Conservation (phyloP, 2,329 filamentous ascomycete genomes). For the Didymella pinodella region DNA sequence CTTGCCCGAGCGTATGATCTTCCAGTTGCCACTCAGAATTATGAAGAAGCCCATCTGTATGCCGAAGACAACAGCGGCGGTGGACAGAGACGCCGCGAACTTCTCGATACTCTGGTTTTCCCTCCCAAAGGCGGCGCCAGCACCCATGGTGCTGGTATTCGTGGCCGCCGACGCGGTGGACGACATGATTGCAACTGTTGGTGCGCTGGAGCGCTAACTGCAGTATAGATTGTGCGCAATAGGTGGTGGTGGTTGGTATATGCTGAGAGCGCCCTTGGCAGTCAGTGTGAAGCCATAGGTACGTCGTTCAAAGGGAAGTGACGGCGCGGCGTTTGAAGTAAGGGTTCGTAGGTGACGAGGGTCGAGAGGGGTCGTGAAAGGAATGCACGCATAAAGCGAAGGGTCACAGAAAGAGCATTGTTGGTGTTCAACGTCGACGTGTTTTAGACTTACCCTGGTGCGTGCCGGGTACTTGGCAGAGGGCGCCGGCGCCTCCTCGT, state of each 20-base stretch:
- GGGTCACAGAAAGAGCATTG: slow-evolving; percentile 15
- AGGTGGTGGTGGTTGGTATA: slow-evolving; percentile 2
- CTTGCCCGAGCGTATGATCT: slow-evolving; percentile 38
- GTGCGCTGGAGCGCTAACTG: slow-evolving; percentile 16
- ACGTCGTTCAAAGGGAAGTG: neutral
- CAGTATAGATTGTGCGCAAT: slow-evolving; percentile 11
- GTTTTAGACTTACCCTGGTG: slow-evolving; percentile 16
- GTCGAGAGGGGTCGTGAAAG: slow-evolving; percentile 14
- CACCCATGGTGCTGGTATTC: neutral
- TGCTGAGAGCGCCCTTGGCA: slow-evolving; percentile 1
- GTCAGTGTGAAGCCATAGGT: slow-evolving; percentile 16
- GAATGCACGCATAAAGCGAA: slow-evolving; percentile 19
- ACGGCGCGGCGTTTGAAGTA: slow-evolving; percentile 1
- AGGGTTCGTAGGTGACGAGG: slow-evolving; percentile 8
- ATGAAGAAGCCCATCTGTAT: slow-evolving; percentile 46
- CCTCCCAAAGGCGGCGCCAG: slow-evolving; percentile 1
- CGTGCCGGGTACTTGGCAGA: slow-evolving; percentile 14
- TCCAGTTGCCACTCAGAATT: slow-evolving; percentile 51
- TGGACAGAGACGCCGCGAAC: slow-evolving; percentile 48
- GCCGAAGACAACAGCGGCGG: slow-evolving; percentile 48
- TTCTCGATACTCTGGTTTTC: slow-evolving; percentile 49
- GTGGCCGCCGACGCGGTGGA: neutral
- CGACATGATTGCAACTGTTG: slow-evolving; percentile 4
- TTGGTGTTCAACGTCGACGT: slow-evolving; percentile 14
- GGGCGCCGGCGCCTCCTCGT: slow-evolving; percentile 17